Base-by-base conservation (phyloP, 352 stramenopile genomes). In the Globisporangium emineosum region DNA sequence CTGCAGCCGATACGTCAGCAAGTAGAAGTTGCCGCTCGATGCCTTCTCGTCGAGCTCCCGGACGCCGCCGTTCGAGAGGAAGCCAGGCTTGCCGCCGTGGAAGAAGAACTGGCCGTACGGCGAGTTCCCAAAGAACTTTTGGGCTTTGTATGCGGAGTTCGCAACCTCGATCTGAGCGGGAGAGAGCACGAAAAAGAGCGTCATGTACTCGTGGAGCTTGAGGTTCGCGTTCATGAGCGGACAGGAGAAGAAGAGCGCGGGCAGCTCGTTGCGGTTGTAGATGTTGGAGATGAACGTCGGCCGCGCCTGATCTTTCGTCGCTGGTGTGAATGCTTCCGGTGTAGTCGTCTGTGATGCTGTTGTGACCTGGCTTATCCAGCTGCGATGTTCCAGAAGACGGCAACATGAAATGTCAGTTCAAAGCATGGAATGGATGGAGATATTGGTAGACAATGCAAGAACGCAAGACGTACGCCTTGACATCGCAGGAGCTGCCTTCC, bases 111-210 rank as follows among this genome's bases (percentile, higher is more conserved):
- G 81, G 3, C 79, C 81, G 58, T 90, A 86, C 30, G 81, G 81
- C 3, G 77, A 73, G 69, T 85, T 88, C 1, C 81, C 81, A 40
- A 90, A 90, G 66, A 90, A 88, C 60, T 89, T 90, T 62, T 90
- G 79, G 0, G 60, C 70, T 10, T 55, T 66, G 62, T 75, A 87
- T 9, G 71, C 71, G 23, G 83, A 72, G 23, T 83, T 75, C 2
- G 68, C 68, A 49, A 30, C 10, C 76, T 83, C 67, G 32, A 83
- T 72, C 63, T 73, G 64, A 27, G 69, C 68, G 1, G 79, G 77
- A 1, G 74, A 77, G 12, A 90, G 37, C 27, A 89, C 79, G 57
- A 89, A 87, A 58, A 90, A 81, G 8, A 90, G 59, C 1, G 81
- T 90, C 79, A 88, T 88, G 33, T 71, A 75, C 19, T 85, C 79